phyloP scores from a whole-genome alignment of 179 eudicot genomes.

The Vitellaria paradoxa region DNA sequence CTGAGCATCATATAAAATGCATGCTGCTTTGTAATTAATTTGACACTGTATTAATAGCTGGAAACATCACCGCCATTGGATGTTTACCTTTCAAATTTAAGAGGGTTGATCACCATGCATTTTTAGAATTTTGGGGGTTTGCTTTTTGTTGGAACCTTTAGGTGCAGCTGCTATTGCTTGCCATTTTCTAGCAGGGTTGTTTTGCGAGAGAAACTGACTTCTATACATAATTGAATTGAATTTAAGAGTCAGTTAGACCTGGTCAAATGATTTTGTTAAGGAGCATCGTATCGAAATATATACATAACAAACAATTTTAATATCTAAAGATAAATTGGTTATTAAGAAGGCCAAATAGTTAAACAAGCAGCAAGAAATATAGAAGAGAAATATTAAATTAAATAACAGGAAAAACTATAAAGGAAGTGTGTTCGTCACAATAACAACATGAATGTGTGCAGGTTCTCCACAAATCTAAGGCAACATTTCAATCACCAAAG shows the following conservation, averaged over 20 bases:
- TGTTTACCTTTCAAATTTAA: too few relatives aligned
- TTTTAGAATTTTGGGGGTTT: neutral
- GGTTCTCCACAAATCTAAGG: constrained; percentile 66
- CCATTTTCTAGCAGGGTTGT: neutral
- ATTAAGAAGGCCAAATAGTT: constrained; percentile 9
- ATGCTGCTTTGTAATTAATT: neutral
- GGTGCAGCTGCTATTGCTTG: constrained; percentile 8
- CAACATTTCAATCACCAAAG: constrained; percentile 51
- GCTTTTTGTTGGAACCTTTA: neutral
- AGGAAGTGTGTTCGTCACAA: constrained; percentile 21
- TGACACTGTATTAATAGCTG: neutral
- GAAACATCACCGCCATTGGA: neutral
- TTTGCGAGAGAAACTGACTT: neutral
- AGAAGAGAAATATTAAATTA: constrained; percentile 16
- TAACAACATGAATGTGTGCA: constrained; percentile 74
- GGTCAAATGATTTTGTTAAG: neutral
- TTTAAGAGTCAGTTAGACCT: neutral
- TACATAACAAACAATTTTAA: neutral
- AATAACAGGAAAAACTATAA: constrained; percentile 12
- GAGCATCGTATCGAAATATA: neutral
- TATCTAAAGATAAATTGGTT: neutral
- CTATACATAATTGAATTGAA: neutral
- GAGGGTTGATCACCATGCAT: too few relatives aligned
- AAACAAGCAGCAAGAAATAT: neutral
- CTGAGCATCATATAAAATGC: neutral